Conservation (phyloP, 805 yeast genomes). For the Priceomyces haplophilus region DNA sequence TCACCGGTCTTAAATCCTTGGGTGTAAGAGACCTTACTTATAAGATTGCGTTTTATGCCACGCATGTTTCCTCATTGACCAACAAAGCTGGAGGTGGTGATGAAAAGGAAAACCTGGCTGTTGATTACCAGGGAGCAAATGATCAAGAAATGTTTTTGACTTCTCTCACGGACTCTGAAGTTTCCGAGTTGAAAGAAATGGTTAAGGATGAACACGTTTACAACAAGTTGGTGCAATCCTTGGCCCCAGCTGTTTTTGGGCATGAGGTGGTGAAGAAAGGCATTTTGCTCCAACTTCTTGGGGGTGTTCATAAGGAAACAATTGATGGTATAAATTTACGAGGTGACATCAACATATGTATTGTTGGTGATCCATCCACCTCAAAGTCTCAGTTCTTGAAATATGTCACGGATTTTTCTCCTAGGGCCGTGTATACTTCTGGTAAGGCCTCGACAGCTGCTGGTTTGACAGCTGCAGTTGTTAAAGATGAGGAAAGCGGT, state of each 20-base stretch:
- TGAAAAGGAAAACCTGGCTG: slow-evolving; percentile 22
- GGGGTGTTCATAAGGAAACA: slow-evolving; percentile 94
- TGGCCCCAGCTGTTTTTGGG: slow-evolving; percentile 96
- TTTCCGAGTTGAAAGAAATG: slow-evolving; percentile 83
- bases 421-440: slow-evolving; percentile 93
- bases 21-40: slow-evolving; percentile 95
- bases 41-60: slow-evolving; percentile 85
- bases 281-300: slow-evolving; percentile 77
- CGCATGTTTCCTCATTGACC: slow-evolving; percentile 73
- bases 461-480: slow-evolving; percentile 97
- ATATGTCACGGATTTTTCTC: slow-evolving; percentile 86
- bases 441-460: slow-evolving; percentile 99
- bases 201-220: slow-evolving; percentile 84
- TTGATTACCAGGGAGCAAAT: slow-evolving; percentile 47
- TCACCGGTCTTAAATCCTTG: slow-evolving; percentile 81
- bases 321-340: slow-evolving; percentile 91
- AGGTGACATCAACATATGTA: slow-evolving; percentile 94
- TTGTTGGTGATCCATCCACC: slow-evolving; percentile 97
- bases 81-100: slow-evolving; percentile 26
- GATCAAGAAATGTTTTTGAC: slow-evolving; percentile 81
- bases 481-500: slow-evolving; percentile 94
- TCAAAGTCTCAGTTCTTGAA: slow-evolving; percentile 94
- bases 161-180: slow-evolving; percentile 75
- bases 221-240: slow-evolving; percentile 76
- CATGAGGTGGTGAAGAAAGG: slow-evolving; percentile 95